A percentile compares a stretch with the other conserved stretches of the same genome.
Evolutionary conservation across 805 yeast species (phyloP).

Genomic region (Nakazawaea sp.): DNA sequence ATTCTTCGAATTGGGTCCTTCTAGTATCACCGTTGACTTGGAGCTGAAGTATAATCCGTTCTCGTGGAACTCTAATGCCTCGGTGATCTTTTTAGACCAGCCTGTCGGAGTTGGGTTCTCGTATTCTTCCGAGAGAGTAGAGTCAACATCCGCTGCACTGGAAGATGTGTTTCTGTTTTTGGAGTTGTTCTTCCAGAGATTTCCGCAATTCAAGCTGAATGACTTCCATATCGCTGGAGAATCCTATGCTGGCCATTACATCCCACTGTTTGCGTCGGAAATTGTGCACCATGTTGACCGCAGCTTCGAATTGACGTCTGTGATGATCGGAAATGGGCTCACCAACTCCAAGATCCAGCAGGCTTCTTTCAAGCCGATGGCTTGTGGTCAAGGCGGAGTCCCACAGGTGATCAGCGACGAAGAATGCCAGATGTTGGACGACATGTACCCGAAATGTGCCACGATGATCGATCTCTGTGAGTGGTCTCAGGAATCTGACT

Average conservation of each 20-base stretch:
- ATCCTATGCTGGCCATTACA: slow-evolving; percentile 90
- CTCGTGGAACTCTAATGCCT: slow-evolving; percentile 82
- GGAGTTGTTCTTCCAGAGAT: slow-evolving; percentile 71
- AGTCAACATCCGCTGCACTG: slow-evolving; percentile 69
- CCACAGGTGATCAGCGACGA: slow-evolving; percentile 71
- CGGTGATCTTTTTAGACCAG: slow-evolving; percentile 81
- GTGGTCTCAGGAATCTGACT: slow-evolving; percentile 52
- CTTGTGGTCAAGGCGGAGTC: slow-evolving; percentile 85
- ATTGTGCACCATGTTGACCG: slow-evolving; percentile 55
- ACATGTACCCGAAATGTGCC: slow-evolving; percentile 69
- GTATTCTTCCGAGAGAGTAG: slow-evolving; percentile 55
- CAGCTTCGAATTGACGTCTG: slow-evolving; percentile 62
- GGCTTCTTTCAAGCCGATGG: slow-evolving; percentile 83
- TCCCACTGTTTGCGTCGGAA: slow-evolving; percentile 83
- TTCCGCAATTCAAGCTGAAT: slow-evolving; percentile 43
- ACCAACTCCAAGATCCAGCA: slow-evolving; percentile 81
- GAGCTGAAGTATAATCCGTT: slow-evolving; percentile 65
- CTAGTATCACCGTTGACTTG: slow-evolving; percentile 53
- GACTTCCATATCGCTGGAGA: slow-evolving; percentile 90
- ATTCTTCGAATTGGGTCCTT: slow-evolving; percentile 84
- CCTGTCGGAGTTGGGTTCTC: slow-evolving; percentile 84
- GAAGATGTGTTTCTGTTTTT: slow-evolving; percentile 75
- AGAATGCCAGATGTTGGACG: slow-evolving; percentile 66
- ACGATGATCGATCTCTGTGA: slow-evolving; percentile 74
- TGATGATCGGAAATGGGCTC: slow-evolving; percentile 85